phyloP scores from a whole-genome alignment of 805 yeast species.

The Isabelozyma pseudorhagii region DNA sequence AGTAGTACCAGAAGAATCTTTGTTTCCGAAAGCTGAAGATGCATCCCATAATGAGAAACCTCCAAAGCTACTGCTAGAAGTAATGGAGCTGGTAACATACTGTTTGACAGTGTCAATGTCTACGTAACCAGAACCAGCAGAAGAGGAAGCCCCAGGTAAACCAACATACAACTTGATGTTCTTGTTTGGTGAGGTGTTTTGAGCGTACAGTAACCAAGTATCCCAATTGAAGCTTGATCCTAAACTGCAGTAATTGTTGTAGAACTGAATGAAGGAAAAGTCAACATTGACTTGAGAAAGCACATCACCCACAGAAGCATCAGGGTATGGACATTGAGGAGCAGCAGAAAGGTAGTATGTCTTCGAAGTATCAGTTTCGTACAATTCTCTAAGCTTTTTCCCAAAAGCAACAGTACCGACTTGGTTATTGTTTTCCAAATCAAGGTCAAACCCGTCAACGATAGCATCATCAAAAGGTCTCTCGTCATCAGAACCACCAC shows the following conservation, averaged over 20 bases:
- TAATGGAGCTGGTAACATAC: slow-evolving; percentile 9
- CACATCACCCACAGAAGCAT: slow-evolving; percentile 32
- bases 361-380: slow-evolving; percentile 23
- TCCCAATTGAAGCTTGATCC: slow-evolving; percentile 31
- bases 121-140: slow-evolving; percentile 35
- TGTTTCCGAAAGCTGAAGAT: slow-evolving; percentile 42
- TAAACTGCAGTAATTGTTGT: slow-evolving; percentile 32
- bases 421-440: slow-evolving; percentile 57
- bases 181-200: slow-evolving; percentile 25
- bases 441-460: slow-evolving; percentile 82
- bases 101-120: slow-evolving; percentile 15
- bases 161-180: slow-evolving; percentile 31
- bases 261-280: slow-evolving; percentile 39
- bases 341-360: slow-evolving; percentile 31
- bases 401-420: slow-evolving; percentile 65
- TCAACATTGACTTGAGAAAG: slow-evolving; percentile 23
- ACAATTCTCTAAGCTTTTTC: slow-evolving; percentile 23
- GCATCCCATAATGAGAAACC: slow-evolving; percentile 89
- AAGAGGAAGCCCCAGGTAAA: slow-evolving; percentile 28
- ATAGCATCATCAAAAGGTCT: slow-evolving; percentile 70
- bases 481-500: slow-evolving; percentile 28
- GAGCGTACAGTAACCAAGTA: slow-evolving; percentile 32
- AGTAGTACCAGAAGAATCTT: slow-evolving; percentile 13
- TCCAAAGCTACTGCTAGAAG: slow-evolving; percentile 41
- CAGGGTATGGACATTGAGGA: slow-evolving; percentile 40